phyloP scores from a whole-genome alignment of 768 basidiomycete genomes.

The Chalciporus piperatus region DNA sequence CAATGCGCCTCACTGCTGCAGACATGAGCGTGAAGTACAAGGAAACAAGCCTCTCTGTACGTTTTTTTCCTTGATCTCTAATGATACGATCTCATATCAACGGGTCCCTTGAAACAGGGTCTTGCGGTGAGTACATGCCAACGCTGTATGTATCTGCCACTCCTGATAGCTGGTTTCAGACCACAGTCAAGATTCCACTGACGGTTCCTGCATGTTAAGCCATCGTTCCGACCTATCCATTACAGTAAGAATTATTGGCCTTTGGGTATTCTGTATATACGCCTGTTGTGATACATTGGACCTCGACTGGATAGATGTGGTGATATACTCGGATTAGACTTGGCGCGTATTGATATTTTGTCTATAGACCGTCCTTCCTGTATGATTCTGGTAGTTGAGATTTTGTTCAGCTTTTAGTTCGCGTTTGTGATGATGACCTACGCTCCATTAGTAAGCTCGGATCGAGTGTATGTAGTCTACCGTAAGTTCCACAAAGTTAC shows the following conservation, averaged over 20 bases:
- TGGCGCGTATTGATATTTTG: too few species aligned
- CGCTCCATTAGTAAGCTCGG: background rate
- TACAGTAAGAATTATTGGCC: too few species aligned
- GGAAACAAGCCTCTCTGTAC: conserved; percentile 88
- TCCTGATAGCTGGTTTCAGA: conserved; percentile 36
- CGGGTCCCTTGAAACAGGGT: conserved; percentile 36
- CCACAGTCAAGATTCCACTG: conserved; percentile 79
- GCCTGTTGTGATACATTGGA: background rate
- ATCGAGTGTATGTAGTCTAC: too few species aligned
- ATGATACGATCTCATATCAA: background rate
- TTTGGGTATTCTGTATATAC: too few species aligned
- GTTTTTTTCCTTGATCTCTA: conserved; percentile 25
- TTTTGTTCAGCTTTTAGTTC: background rate
- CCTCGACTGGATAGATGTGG: background rate
- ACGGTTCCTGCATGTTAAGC: conserved; percentile 77
- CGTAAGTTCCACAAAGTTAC: too few species aligned
- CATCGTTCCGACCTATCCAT: background rate
- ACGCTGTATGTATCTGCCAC: conserved; percentile 3
- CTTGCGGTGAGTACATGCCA: conserved; percentile 47
- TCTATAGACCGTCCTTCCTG: background rate
- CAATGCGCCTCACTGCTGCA: conserved; percentile 89
- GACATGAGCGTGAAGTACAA: conserved; percentile 97
- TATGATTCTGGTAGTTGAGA: background rate
- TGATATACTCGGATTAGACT: background rate
- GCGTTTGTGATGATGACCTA: conserved; percentile 9